Evolutionary conservation across 331 rosid genomes (phyloP).

Genomic region (Cydonia oblonga): DNA sequence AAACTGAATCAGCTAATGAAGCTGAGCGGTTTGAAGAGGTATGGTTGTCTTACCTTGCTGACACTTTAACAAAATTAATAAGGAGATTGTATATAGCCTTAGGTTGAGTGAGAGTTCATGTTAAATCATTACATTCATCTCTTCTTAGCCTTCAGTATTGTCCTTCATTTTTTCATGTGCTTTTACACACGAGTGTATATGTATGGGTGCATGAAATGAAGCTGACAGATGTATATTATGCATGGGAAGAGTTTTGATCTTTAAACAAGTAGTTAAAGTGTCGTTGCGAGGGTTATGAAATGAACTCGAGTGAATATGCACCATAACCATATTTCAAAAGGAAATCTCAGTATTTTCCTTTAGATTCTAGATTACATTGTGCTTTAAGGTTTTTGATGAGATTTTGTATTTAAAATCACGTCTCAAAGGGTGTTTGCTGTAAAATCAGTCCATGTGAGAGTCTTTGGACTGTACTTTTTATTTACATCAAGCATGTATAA

Average conservation of each 20-base stretch:
- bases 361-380: background rate
- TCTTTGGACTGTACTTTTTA: background rate
- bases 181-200: background rate
- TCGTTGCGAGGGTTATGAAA: background rate
- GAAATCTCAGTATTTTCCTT: background rate
- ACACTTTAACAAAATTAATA: background rate
- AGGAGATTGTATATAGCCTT: background rate
- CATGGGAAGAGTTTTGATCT: background rate
- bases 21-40: constrained; percentile 99
- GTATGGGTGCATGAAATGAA: background rate
- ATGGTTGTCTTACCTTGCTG: background rate
- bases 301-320: background rate
- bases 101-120: background rate
- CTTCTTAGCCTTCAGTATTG: background rate
- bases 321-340: background rate
- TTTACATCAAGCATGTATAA: background rate
- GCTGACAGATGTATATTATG: background rate
- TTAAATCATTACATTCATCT: background rate
- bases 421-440: background rate
- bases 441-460: background rate
- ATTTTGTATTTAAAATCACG: background rate
- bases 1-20: constrained; percentile 83
- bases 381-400: background rate
- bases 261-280: background rate
- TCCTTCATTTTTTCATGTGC: background rate